Base-by-base conservation (phyloP, 2,329 filamentous ascomycete genomes). In the Penicillium crustosum region DNA sequence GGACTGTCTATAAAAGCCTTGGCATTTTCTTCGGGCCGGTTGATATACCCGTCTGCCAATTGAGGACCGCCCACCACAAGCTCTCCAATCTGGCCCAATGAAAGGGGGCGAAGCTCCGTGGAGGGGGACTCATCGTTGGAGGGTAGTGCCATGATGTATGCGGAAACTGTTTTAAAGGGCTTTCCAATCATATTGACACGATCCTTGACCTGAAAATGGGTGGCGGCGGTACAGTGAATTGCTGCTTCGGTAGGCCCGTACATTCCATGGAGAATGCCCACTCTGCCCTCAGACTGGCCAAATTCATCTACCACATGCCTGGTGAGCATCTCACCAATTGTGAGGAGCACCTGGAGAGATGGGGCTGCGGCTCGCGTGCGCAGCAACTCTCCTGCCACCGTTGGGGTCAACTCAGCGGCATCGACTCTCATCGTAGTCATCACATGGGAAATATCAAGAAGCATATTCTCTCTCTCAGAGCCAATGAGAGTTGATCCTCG, bases 281-380 rank as follows among this genome's bases (percentile, higher is more conserved):
- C 70, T 8, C 75, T 75, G 0, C 69, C 69, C 0, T 73, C 68
- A 10, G 79, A 77, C 2, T 85, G 85, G 6, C 91, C 91, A 78
- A 94, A 97, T 69, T 95, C 91, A 36, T 84, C 78, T 23, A 96
- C 81, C 2, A 97, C 88, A 9, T 85, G 83, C 42, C 82, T 80
- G 4, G 89, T 96, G 36, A 97, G 82, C 92, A 96, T 96, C 74
- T 97, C 93, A 6, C 93, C 93, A 64, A 96, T 96, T 0, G 92
- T 96, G 25, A 97, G 77, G 0, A 97, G 79, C 0, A 93, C 75
- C 52, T 82, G 86, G 38, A 97, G 73, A 0, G 78, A 76, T 0
- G 92, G 91, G 0, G 87, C 90, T 49, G 83, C 84, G 2, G 79
- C 71, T 62, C 91, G 82, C n/a, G 78, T 85, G 23, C 85, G 83